A percentile compares a stretch with the other conserved stretches of the same genome.
phyloP scores from a whole-genome alignment of 106 monocot genomes.

The Narthecium ossifragum region DNA sequence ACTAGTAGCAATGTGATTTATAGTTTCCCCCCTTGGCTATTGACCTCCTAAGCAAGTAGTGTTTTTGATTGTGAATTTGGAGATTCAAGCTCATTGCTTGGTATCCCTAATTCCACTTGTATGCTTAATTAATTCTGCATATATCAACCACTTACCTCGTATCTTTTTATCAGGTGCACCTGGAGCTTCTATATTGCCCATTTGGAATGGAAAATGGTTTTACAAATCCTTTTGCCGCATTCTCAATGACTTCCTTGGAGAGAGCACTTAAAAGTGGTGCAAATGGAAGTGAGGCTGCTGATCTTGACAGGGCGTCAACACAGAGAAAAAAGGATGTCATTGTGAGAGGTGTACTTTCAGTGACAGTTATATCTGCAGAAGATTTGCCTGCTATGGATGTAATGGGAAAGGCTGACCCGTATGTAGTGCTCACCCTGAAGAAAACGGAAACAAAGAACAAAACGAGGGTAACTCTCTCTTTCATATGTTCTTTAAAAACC shows the following conservation, averaged over 20 bases:
- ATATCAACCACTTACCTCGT: too few species aligned
- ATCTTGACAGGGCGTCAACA: conserved; percentile 14
- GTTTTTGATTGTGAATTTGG: too few species aligned
- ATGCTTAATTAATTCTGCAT: too few species aligned
- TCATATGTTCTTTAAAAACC: not conserved
- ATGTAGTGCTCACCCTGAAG: conserved; percentile 77
- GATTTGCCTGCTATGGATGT: conserved; percentile 89
- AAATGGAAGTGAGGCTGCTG: conserved; percentile 28
- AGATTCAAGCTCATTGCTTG: too few species aligned
- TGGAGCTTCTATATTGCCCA: conserved; percentile 91
- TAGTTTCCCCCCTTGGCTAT: too few species aligned
- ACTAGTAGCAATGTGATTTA: too few species aligned
- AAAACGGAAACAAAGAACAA: conserved; percentile 78
- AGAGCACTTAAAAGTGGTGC: conserved; percentile 58
- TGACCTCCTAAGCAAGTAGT: too few species aligned
- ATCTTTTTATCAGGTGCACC: conserved; percentile 57
- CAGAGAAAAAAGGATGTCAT: conserved; percentile 78
- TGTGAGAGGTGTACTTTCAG: conserved; percentile 89
- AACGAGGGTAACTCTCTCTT: conserved; percentile 59
- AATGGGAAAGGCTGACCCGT: conserved; percentile 91
- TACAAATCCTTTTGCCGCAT: conserved; percentile 57
- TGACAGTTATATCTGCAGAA: conserved; percentile 86
- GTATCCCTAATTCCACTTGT: too few species aligned
- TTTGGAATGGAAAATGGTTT: conserved; percentile 49
- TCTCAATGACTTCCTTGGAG: conserved; percentile 79